A percentile compares a stretch with the other conserved stretches of the same genome.
These are phyloP conservation scores for Biscogniauxia sp. DNA, from an alignment of 2,329 filamentous ascomycete genomes.

Conservation along the genomic window DNA sequence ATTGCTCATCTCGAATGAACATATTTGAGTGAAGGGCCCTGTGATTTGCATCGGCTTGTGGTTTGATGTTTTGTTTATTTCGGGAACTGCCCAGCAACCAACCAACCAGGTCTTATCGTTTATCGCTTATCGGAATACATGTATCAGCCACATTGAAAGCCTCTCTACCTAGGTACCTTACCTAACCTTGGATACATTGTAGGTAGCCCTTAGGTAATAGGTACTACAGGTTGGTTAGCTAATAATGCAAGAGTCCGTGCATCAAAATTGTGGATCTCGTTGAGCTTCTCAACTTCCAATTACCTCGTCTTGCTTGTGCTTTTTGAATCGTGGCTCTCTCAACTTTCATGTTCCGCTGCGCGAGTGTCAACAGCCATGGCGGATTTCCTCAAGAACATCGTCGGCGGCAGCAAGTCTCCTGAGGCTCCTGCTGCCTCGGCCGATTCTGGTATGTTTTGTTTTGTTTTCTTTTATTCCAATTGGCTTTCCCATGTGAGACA, in stretches of 20 bases:
- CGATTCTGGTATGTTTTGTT: conserved; percentile 59
- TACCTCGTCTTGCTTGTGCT: background rate
- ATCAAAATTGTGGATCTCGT: background rate
- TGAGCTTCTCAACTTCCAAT: conserved; percentile 4
- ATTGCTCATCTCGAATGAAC: conserved; percentile 1
- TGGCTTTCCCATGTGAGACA: conserved; percentile 1
- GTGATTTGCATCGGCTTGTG: background rate
- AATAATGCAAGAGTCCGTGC: background rate
- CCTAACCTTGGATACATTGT: too few relatives aligned
- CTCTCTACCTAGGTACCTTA: too few relatives aligned
- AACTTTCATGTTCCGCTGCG: conserved; percentile 20
- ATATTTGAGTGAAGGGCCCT: background rate
- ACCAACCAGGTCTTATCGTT: background rate
- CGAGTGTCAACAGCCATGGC: conserved; percentile 45
- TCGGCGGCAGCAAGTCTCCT: conserved; percentile 64
- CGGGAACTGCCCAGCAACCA: conserved; percentile 1
- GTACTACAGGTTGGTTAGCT: background rate
- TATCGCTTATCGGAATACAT: background rate
- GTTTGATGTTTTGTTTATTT: background rate
- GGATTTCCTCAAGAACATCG: conserved; percentile 63
- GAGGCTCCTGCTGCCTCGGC: conserved; percentile 48
- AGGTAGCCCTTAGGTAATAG: background rate
- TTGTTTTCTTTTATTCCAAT: background rate
- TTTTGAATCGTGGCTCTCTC: conserved; percentile 7
- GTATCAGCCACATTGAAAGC: background rate